Conservation (phyloP, 495 filamentous ascomycete species). For the Penicillium lagena region DNA sequence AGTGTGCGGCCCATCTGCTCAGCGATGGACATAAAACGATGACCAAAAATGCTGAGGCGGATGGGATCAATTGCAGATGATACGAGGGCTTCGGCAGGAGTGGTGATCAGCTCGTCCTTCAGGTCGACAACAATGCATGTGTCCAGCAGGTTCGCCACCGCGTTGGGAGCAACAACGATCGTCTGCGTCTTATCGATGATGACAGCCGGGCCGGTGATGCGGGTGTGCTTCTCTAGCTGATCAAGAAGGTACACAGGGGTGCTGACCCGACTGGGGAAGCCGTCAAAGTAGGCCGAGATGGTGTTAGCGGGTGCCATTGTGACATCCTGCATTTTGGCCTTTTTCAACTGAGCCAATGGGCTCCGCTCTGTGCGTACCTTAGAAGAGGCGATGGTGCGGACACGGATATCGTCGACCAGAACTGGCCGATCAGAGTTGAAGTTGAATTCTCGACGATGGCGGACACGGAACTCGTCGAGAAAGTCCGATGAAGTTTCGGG, state of each 20-base stretch:
- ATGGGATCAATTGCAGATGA: slow-evolving; percentile 71
- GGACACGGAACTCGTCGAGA: slow-evolving; percentile 34
- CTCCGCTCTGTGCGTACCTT: slow-evolving; percentile 36
- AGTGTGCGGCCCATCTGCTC: slow-evolving; percentile 96
- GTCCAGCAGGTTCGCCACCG: slow-evolving; percentile 44
- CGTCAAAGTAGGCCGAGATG: slow-evolving; percentile 43
- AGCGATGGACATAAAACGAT: slow-evolving; percentile 98
- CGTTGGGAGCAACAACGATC: slow-evolving; percentile 80
- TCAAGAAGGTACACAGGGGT: slow-evolving; percentile 83
- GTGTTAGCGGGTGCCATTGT: slow-evolving; percentile 18
- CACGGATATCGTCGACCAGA: slow-evolving; percentile 48
- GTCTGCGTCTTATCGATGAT: slow-evolving; percentile 95
- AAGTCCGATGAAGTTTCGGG: slow-evolving; percentile 35
- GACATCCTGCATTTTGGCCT: slow-evolving; percentile 24
- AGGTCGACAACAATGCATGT: slow-evolving; percentile 45
- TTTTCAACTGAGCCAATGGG: slow-evolving; percentile 32
- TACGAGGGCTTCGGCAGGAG: slow-evolving; percentile 24
- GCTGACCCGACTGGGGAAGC: slow-evolving; percentile 63
- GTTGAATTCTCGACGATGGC: slow-evolving; percentile 46
- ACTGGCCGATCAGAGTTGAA: slow-evolving; percentile 45
- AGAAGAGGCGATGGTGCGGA: slow-evolving; percentile 38
- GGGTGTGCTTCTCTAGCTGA: slow-evolving; percentile 68
- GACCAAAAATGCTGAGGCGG: slow-evolving; percentile 90
- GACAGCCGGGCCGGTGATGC: slow-evolving; percentile 79
- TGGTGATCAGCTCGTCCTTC: slow-evolving; percentile 29